Evolutionary conservation across 352 stramenopile species (phyloP).

Genomic region (Peronospora destructor): DNA sequence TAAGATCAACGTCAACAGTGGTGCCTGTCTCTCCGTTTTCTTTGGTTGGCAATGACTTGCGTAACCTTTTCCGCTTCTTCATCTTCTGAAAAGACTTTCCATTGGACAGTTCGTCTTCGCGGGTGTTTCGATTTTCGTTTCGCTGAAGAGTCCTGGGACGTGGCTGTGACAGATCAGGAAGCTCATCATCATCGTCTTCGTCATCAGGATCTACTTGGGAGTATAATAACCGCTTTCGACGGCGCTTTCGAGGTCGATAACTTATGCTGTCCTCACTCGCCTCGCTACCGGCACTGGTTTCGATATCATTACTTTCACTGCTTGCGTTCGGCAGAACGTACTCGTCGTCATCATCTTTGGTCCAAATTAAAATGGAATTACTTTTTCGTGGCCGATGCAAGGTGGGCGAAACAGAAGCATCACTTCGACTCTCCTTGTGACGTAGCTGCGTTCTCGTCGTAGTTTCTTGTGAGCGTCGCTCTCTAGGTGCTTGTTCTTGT

Average conservation of each 20-base stretch:
- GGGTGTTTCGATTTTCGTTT: slow-evolving; percentile 1
- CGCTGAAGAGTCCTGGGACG: slow-evolving; percentile 6
- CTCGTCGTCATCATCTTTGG: slow-evolving; percentile 16
- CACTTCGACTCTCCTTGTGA: slow-evolving; percentile 2
- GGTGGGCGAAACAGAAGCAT: not conserved
- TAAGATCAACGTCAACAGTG: slow-evolving; percentile 18
- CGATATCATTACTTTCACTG: slow-evolving; percentile 21
- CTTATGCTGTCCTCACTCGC: slow-evolving; percentile 10
- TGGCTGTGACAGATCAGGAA: slow-evolving; percentile 32
- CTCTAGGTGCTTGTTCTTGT: slow-evolving; percentile 2
- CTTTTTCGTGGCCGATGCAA: slow-evolving; percentile 8
- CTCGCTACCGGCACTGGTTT: slow-evolving; percentile 10
- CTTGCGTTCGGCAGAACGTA: slow-evolving; percentile 21
- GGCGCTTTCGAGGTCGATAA: slow-evolving; percentile 12
- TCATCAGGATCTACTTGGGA: slow-evolving; percentile 41
- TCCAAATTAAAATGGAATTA: slow-evolving; percentile 15
- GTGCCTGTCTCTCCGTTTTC: slow-evolving; percentile 10
- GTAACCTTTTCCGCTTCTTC: slow-evolving; percentile 26
- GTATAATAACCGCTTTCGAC: slow-evolving; percentile 42
- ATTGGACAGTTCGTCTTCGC: slow-evolving; percentile 1
- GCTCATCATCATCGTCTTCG: slow-evolving; percentile 40
- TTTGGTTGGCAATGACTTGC: not conserved
- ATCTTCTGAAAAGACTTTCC: slow-evolving; percentile 1
- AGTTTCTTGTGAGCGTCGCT: slow-evolving; percentile 1
- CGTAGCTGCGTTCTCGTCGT: slow-evolving; percentile 1